Base-by-base conservation (phyloP, 257 asterid genomes). In the Catharanthus roseus region DNA sequence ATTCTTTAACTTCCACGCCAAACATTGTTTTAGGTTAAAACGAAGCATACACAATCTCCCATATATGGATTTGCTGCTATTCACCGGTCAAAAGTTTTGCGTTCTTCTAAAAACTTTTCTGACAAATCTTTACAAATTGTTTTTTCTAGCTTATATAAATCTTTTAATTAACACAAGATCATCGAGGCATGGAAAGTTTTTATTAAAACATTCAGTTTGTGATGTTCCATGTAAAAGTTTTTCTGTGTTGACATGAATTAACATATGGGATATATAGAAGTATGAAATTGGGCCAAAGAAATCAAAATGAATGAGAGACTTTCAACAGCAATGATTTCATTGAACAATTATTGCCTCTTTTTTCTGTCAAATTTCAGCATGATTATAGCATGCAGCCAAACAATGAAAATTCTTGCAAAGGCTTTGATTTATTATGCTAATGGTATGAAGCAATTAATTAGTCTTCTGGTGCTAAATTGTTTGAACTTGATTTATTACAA, bases 61-160 rank as follows among this genome's bases (percentile, higher is more conserved):
- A 71, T 28, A 60, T 36, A 29, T 60, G 5, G 7, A 7, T 38
- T 2, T 38, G 7, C 16, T 19, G 2, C 2, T 6, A 44, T 21
- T 44, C 34, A 57, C 58, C 39, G 31, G 75, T 71, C 75, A 71
- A 71, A 49, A 71, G 41, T 65, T n/a, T 71, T 71, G 61, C 61
- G 44, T 45, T 60, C 49, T 31, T 24, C 69, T 19, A 58, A 71
- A 60, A 60, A 21, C 18, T 60, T 71, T 44, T 10, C 11, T 26
- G 29, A 24, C 61, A 16, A 41, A 26, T 57, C 11, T 70, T 15
- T 36, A n/a, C n/a, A n/a, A 21, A 10, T 51, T 18, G 50, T 68
- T 36, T 36, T 69, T 33, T 36, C 65, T 53, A 2, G 36, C 73
- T 36, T 23, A 36, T 7, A 38, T 3, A 38, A 38, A 38, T 38